Percentiles rank a stretch among this genome's conserved stretches.
These are phyloP conservation scores for Ambrosia artemisiifolia DNA, from an alignment of 129 eudicot species.

Conservation along the genomic window DNA sequence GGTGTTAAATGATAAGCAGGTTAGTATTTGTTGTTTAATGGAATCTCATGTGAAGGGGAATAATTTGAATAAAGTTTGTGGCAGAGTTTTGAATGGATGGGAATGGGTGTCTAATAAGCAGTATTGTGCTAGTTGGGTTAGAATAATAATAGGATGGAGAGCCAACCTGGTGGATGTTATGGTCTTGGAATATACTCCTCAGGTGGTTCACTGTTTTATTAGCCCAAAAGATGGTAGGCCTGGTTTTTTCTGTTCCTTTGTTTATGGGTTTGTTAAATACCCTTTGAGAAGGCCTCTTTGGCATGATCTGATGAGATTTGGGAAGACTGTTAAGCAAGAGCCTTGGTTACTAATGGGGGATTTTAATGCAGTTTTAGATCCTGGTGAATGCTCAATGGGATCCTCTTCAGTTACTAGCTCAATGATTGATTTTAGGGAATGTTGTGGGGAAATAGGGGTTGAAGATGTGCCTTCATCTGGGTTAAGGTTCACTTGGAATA, in stretches of 20 bases:
- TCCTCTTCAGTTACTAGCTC: neutral
- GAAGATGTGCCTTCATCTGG: neutral
- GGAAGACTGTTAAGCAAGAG: neutral
- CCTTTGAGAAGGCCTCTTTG: neutral
- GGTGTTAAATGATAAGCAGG: neutral
- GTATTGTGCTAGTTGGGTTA: neutral
- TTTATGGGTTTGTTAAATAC: neutral
- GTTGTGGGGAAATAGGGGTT: no score
- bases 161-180: rapidly evolving
- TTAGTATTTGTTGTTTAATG: neutral
- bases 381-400: neutral
- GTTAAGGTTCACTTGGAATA: neutral
- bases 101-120: neutral
- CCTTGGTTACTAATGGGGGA: neutral
- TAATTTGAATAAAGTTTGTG: neutral
- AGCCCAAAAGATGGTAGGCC: neutral
- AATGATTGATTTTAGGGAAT: neutral
- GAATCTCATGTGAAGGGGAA: neutral
- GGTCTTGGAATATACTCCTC: neutral
- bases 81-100: neutral
- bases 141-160: neutral
- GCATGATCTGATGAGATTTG: rapidly evolving
- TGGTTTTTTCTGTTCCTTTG: neutral
- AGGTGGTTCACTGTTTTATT: neutral
- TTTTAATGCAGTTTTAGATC: neutral